Percentiles rank a stretch among this genome's conserved stretches.
phyloP scores from a whole-genome alignment of 2,329 filamentous ascomycete species.

The Fusarium palustre region DNA sequence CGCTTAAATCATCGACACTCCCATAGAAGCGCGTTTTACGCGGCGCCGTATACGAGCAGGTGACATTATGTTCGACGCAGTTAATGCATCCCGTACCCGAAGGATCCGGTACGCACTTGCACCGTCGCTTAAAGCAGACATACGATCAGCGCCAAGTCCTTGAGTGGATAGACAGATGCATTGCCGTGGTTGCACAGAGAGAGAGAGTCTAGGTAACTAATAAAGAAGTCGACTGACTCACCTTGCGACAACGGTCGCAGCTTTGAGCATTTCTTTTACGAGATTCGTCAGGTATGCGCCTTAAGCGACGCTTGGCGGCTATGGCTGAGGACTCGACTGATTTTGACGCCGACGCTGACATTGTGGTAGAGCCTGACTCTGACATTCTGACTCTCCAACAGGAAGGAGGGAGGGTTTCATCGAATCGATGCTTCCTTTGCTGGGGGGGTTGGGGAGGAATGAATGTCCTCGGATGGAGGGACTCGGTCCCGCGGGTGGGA shows the following conservation, averaged over 20 bases:
- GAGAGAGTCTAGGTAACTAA: neutral
- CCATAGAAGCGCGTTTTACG: constrained; percentile 55
- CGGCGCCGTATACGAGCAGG: constrained; percentile 51
- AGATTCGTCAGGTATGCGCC: constrained; percentile 52
- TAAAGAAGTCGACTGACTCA: constrained; percentile 20
- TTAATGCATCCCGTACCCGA: constrained; percentile 49
- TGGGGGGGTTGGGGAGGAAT: neutral
- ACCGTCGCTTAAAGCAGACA: constrained; percentile 46
- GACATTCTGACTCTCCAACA: neutral
- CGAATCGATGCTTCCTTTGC: constrained; percentile 33
- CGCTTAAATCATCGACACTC: constrained; percentile 53
- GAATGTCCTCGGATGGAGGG: neutral
- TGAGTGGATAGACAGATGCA: neutral
- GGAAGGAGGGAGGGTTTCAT: constrained; percentile 20
- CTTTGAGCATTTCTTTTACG: constrained; percentile 53
- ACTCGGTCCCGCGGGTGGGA: constrained; percentile 18
- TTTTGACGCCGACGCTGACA: constrained; percentile 4
- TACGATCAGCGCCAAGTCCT: neutral
- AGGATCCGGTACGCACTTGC: constrained; percentile 51
- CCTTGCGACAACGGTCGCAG: constrained; percentile 54
- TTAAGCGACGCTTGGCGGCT: constrained; percentile 46
- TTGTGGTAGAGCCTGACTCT: neutral
- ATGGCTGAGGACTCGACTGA: constrained; percentile 33
- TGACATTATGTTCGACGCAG: constrained; percentile 50
- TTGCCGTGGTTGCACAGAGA: neutral